Conservation (phyloP, 106 monocot genomes). For the Platanthera guangdongensis region DNA sequence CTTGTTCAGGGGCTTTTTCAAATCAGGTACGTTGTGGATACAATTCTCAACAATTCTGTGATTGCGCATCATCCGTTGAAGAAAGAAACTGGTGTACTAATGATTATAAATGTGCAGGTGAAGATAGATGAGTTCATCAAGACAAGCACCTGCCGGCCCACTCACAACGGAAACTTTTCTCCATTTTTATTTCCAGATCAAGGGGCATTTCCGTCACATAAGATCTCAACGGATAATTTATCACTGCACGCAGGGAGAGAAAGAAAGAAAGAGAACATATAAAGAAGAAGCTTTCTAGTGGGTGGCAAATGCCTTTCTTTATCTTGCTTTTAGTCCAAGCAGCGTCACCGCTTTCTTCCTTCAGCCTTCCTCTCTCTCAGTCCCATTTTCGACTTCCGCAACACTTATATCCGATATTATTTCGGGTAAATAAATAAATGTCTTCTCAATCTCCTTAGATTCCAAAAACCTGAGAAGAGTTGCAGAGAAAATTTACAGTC, state of each 20-base stretch:
- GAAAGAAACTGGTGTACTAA: no score
- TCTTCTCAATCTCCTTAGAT: neutral
- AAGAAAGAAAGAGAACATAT: constrained; percentile 9
- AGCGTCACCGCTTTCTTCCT: neutral
- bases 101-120: neutral
- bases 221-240: constrained; percentile 17
- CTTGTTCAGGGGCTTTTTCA: no score
- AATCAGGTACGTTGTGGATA: no score
- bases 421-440: neutral
- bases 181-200: neutral
- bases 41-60: no score
- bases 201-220: constrained; percentile 18
- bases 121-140: neutral
- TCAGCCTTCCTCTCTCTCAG: constrained; percentile 1
- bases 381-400: neutral
- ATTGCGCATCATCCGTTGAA: no score
- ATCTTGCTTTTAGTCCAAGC: neutral
- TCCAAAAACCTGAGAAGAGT: neutral
- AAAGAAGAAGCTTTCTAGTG: constrained; percentile 1
- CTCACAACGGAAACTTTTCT: constrained; percentile 5
- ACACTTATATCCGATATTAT: neutral
- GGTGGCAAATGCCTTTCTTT: constrained; percentile 5
- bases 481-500: neutral
- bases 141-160: constrained; percentile 3
- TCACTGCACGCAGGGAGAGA: neutral